Evolutionary conservation across 1,284 basidiomycete genomes (phyloP), one percentile per base, ranked within the genome.

Genomic region (Puccinia horiana): DNA sequence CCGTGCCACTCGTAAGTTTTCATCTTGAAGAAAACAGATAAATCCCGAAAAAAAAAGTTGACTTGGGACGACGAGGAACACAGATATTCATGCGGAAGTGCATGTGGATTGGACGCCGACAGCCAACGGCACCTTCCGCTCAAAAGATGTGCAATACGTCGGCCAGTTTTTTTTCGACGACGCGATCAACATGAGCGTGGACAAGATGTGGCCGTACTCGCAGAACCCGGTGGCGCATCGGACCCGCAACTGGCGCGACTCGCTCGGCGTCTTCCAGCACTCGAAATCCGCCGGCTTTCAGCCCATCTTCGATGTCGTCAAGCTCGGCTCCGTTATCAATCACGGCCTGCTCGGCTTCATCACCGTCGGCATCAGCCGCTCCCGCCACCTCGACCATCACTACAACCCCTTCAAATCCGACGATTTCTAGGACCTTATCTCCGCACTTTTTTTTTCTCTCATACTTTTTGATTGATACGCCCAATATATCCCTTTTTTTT

Each of bases 101-200:
- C 87, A 87, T 86, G 86, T 87, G 61, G 86, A 88, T 72, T 88
- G 87, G 87, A 84, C 85, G 20, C 85, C 85, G 18, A 84, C 87
- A 54, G 84, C 86, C 83, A 88, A 88, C 78, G 87, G 87, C 58
- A 88, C 88, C 8, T 83, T 88, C n/a, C 83, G 86, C 56, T 89
- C 88, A 83, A 85, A 85, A 61, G 88, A 89, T 9, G 89, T 89
- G 14, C 87, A 88, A 29, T 88, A 92, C 85, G 88, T 89, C n/a
- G 91, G 91, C 0, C 91, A 92, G 84, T 90, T 91, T 86, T 92
- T 91, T 88, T 91, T 92, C 83, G 90, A 91, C 47, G 91, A 92
- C 83, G 88, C 89, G 5, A 87, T 91, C 81, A 91, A 91, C 84
- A 85, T 88, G 83, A 73, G 85, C 82, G 86, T 89, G 75, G 87